Conservation (phyloP, 352 stramenopile genomes). For the Phytophthora litchii region DNA sequence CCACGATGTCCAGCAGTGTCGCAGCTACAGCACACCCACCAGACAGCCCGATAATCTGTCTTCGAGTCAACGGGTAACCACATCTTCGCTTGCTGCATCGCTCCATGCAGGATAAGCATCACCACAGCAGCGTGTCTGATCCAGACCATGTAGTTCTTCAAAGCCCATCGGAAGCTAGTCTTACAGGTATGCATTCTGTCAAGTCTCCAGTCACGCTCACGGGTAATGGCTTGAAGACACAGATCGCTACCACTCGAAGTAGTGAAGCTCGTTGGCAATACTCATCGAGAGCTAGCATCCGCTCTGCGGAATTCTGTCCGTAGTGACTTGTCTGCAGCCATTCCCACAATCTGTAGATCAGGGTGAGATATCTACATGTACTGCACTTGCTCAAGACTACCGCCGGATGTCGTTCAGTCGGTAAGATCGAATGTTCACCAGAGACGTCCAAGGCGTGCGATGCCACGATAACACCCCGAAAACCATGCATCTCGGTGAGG, state of each 20-base stretch:
- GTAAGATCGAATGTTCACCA: not conserved
- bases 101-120: constrained; percentile 10
- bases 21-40: constrained; percentile 5
- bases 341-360: constrained; percentile 18
- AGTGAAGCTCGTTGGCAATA: constrained; percentile 24
- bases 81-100: constrained; percentile 16
- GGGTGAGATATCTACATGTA: constrained; percentile 3
- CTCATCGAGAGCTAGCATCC: constrained; percentile 23
- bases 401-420: constrained; percentile 25
- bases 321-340: constrained; percentile 27
- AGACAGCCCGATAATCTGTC: constrained; percentile 3
- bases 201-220: too few relatives aligned
- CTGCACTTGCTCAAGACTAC: constrained; percentile 7
- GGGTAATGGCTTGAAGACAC: too few relatives aligned
- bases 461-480: constrained; percentile 6
- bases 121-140: constrained; percentile 20
- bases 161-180: too few relatives aligned
- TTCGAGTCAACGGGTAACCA: constrained; percentile 12
- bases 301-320: constrained; percentile 16
- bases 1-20: constrained; percentile 15
- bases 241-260: too few relatives aligned
- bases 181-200: too few relatives aligned
- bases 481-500: constrained; percentile 5
- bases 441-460: not conserved
- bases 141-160: too few relatives aligned